Evolutionary conservation across 305 asterid genomes (phyloP).

Genomic region (Nicotiana rustica): DNA sequence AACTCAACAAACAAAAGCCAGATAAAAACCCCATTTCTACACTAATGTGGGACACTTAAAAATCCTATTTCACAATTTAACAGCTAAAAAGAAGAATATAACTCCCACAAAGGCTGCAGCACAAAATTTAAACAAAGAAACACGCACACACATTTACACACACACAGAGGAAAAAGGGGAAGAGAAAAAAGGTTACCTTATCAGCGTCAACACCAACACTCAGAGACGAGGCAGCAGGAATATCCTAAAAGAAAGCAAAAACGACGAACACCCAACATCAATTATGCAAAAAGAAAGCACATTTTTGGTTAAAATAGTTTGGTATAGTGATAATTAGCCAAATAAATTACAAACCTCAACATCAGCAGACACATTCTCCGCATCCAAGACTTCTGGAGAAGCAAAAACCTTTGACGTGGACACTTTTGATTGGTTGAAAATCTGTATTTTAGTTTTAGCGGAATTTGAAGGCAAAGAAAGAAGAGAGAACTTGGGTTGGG

Average conservation of each 20-base stretch:
- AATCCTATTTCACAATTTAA: neutral
- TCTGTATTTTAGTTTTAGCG: slow-evolving; percentile 46
- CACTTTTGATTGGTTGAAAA: slow-evolving; percentile 54
- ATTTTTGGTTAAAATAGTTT: slow-evolving; percentile 20
- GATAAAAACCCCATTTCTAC: too few species aligned
- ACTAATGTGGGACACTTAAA: too few species aligned
- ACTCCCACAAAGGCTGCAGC: neutral
- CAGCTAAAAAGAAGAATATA: neutral
- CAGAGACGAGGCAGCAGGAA: slow-evolving; percentile 53
- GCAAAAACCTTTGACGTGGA: slow-evolving; percentile 59
- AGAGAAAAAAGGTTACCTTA: slow-evolving; percentile 49
- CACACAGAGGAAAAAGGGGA: neutral
- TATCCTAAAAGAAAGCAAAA: slow-evolving; percentile 54
- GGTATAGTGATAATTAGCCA: neutral
- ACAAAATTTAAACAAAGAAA: neutral
- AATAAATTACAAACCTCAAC: slow-evolving; percentile 52
- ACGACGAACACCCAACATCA: slow-evolving; percentile 8
- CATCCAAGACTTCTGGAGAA: slow-evolving; percentile 73
- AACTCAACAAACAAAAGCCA: too few species aligned
- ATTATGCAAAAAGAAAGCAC: slow-evolving; percentile 24
- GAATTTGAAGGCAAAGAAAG: slow-evolving; percentile 54
- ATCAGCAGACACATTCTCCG: slow-evolving; percentile 42
- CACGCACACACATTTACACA: neutral
- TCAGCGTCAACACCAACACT: slow-evolving; percentile 71
- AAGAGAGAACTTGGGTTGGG: slow-evolving; percentile 52